Evolutionary conservation across 192 early-diverging fungal species (phyloP), one percentile per base, ranked within the genome.

Genomic region (Linnemannia exigua): DNA sequence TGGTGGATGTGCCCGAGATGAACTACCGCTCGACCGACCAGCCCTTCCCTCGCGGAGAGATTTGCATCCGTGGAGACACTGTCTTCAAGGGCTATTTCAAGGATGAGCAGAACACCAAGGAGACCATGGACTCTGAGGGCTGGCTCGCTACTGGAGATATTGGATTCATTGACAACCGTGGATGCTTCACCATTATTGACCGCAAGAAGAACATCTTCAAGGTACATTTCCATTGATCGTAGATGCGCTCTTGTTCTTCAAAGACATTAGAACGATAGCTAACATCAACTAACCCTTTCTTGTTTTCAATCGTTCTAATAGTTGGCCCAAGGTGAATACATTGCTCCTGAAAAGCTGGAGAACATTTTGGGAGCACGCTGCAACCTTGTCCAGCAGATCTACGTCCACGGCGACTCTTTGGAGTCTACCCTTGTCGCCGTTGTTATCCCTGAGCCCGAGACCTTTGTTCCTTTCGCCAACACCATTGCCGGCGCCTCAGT

Each of bases 291-390:
- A n/a, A n/a, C 41, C 41, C 5, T 44, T 93, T 36, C 93, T 96
- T 66, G 78, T 76, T 38, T 69, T 61, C 67, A 77, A 41, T 51
- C 44, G 46, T 52, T 12, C 0, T 35, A 58, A 72, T 70, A 81
- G 76, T 77, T 87, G 73, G 78, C 81, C 17, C 94, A 96, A 80
- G 97, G 96, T 73, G 96, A 96, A 90, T 98, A 97, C 88, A 92
- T 99, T 86, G 96, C 97, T 0, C 97, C 97, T 41, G 98, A 99
- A 80, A 97, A 97, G 81, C 91, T 98, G 35, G 97, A 99, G 81
- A 94, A 93, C 77, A 87, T 90, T 20, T 87, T 90, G 37, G 48
- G 33, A 54, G 77, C 79, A 19, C 86, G 82, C n/a, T 83, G 86
- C 72, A 76, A 80, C 67, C 63, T 91, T 7, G 47, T 94, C 35